Base-by-base conservation (phyloP, 371 early-diverging fungal species). In the Nematocida homosporus region DNA sequence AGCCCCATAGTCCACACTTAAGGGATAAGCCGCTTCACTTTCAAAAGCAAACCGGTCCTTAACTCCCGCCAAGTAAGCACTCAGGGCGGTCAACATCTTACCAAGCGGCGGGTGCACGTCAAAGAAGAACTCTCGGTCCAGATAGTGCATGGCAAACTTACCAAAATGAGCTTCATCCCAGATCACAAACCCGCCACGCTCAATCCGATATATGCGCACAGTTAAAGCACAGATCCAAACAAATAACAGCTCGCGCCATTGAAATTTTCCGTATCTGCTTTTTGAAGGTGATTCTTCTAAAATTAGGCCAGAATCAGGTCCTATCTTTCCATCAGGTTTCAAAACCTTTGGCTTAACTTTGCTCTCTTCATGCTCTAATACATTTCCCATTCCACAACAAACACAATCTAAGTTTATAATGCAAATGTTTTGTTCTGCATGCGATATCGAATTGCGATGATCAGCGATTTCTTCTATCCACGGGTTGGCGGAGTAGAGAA, bases 91-190 rank as follows among this genome's bases (percentile, higher is more conserved):
- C 30, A 99, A 85, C 86, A 97, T 92, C 84, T 99, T 99, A 54
- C 97, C 98, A 47, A 97, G 87, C 0, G 98, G 98, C 48, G 99
- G 98, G 86, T 99, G 99, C 0, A 97, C 98, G 84, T 99, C 98
- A 83, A 94, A 94, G 82, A 95, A 96, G 81, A 97, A 99, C 65
- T 86, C 86, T 25, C 91, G 83, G 2, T 88, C 87, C 35, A 97
- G 84, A 80, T 99, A 99, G 61, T 78, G 75, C 2, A 23, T 87
- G n/a, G 93, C 91, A 84, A 94, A 96, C 82, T 93, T 92, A 61
- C 98, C 98, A 87, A 97, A 96, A 81, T 97, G 98, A 6, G 95
- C 97, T 84, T 98, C 99, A 84, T 94, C 94, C 86, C 85, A 87
- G 5, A 81, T 54, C 23, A 83, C 83, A 76, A 76, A 82, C 44